phyloP scores from a whole-genome alignment of 2,329 filamentous ascomycete genomes.

The Penicillium occitanis region DNA sequence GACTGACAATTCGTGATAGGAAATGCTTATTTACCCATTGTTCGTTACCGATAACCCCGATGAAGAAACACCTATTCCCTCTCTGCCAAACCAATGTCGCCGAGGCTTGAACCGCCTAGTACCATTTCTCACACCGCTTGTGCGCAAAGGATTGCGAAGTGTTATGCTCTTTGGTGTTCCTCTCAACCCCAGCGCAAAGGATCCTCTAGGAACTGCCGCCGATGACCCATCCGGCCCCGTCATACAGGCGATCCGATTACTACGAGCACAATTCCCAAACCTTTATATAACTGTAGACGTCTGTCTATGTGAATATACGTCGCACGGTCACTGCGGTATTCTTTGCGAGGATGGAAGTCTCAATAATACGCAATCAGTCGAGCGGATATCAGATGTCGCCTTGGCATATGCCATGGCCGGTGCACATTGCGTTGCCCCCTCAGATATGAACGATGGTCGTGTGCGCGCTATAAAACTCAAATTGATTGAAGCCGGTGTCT shows the following conservation, averaged over 20 bases:
- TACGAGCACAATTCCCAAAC: conserved; percentile 81
- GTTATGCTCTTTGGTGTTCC: conserved; percentile 97
- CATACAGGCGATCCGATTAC: conserved; percentile 78
- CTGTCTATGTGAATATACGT: conserved; percentile 97
- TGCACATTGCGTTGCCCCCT: conserved; percentile 93
- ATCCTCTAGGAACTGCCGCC: conserved; percentile 85
- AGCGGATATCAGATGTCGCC: conserved; percentile 96
- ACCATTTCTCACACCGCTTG: conserved; percentile 79
- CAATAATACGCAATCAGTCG: conserved; percentile 90
- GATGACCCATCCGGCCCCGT: conserved; percentile 93
- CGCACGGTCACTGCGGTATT: conserved; percentile 96
- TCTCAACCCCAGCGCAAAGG: conserved; percentile 75
- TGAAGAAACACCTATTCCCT: conserved; percentile 86
- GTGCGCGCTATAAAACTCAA: conserved; percentile 98
- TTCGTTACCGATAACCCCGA: conserved; percentile 95
- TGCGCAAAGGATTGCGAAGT: conserved; percentile 84
- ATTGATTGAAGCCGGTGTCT: conserved; percentile 89
- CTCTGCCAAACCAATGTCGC: conserved; percentile 85
- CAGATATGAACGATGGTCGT: conserved; percentile 98
- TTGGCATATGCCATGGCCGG: conserved; percentile 93
- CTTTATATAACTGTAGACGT: conserved; percentile 92
- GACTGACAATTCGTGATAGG: conserved; percentile 53
- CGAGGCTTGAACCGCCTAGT: conserved; percentile 83
- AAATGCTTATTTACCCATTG: conserved; percentile 97
- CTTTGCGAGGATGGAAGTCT: conserved; percentile 87